phyloP scores from a whole-genome alignment of 1,139 yeast genomes.

The Arxiozyma bovina region DNA sequence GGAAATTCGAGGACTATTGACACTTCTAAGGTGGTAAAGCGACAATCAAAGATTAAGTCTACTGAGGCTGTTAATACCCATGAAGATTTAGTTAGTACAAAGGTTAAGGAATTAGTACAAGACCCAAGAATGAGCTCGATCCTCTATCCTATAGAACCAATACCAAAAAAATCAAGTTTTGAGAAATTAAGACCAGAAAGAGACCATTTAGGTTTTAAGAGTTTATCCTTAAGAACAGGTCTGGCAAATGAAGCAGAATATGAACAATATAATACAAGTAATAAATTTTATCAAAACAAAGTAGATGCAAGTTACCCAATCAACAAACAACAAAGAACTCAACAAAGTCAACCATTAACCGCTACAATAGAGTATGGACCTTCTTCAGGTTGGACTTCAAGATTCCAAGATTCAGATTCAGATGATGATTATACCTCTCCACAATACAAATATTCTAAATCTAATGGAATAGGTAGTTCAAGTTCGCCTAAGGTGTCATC shows the following conservation, averaged over 20 bases:
- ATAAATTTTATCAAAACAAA: neutral
- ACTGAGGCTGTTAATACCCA: neutral
- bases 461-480: neutral
- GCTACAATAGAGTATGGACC: neutral
- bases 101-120: constrained; percentile 1
- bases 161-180: constrained; percentile 47
- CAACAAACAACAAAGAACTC: constrained; percentile 1
- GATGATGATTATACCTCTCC: constrained; percentile 33
- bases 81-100: neutral
- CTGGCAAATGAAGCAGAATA: constrained; percentile 5
- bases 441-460: constrained; percentile 11
- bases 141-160: constrained; percentile 32
- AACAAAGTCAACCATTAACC: constrained; percentile 1
- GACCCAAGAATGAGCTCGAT: constrained; percentile 7
- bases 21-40: neutral
- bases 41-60: neutral
- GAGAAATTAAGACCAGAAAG: constrained; percentile 35
- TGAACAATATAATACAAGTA: constrained; percentile 3
- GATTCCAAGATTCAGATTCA: constrained; percentile 54
- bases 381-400: constrained; percentile 32
- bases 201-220: constrained; percentile 33
- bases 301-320: constrained; percentile 3
- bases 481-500: constrained; percentile 6
- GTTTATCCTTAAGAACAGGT: constrained; percentile 32
- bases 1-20: neutral